These are phyloP conservation scores for Coniochaeta pulveracea DNA, from an alignment of 2,329 filamentous ascomycete species.

Conservation along the genomic window DNA sequence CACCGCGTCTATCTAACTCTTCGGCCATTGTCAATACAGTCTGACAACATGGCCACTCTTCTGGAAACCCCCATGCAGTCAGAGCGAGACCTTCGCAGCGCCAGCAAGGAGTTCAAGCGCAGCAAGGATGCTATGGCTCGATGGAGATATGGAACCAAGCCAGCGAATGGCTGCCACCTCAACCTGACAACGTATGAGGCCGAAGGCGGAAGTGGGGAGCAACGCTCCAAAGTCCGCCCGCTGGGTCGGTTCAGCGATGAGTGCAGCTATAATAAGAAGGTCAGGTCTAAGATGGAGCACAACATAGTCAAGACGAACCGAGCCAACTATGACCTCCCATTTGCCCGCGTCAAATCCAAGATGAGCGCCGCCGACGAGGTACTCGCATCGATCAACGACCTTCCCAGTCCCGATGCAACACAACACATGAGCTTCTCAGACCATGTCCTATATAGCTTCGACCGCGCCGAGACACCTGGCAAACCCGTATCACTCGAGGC, in stretches of 20 bases:
- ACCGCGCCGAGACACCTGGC: conserved; percentile 25
- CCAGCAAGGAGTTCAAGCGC: conserved; percentile 29
- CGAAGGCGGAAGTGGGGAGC: conserved; percentile 15
- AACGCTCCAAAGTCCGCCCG: conserved; percentile 24
- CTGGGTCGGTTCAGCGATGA: conserved; percentile 15
- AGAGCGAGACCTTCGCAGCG: conserved; percentile 32
- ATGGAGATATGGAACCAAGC: conserved; percentile 27
- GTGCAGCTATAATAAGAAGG: too few species aligned
- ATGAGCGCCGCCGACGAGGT: conserved; percentile 23
- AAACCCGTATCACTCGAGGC: conserved; percentile 25
- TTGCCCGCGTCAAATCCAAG: conserved; percentile 20
- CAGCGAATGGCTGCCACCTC: conserved; percentile 15
- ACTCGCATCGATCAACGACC: neutral
- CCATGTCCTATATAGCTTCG: conserved; percentile 31
- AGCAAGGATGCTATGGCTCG: conserved; percentile 28
- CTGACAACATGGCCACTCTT: conserved; percentile 13
- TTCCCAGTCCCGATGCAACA: conserved; percentile 10
- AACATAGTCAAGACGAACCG: conserved; percentile 27
- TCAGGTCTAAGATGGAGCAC: conserved; percentile 11
- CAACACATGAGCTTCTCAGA: conserved; percentile 19
- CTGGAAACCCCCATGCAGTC: conserved; percentile 15
- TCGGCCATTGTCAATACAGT: neutral
- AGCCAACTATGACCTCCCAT: conserved; percentile 14
- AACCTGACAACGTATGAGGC: conserved; percentile 9
- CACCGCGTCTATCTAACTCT: neutral